Evolutionary conservation across 306 rosid species (phyloP).

Genomic region (Urtica urens): DNA sequence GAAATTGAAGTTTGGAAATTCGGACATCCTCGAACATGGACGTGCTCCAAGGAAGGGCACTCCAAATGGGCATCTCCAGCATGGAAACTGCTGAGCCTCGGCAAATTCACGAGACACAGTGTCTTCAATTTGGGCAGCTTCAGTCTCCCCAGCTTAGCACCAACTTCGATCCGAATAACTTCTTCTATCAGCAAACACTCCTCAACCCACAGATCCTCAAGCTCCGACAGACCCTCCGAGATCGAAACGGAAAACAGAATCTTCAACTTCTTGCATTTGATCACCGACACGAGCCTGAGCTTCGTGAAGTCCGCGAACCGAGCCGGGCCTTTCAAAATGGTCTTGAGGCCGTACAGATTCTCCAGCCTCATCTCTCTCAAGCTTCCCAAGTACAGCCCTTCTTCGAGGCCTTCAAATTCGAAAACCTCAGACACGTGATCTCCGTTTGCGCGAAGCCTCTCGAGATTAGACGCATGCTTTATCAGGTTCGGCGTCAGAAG

Average conservation of each 20-base stretch:
- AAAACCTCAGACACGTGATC: neutral
- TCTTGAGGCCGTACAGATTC: neutral
- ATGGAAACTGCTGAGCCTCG: neutral
- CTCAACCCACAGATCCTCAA: conserved; percentile 1
- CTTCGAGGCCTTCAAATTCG: neutral
- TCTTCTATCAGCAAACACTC: neutral
- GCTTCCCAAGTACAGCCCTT: neutral
- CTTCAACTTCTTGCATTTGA: neutral
- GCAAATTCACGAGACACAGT: neutral
- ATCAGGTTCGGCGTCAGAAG: conserved; percentile 7
- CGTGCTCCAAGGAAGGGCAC: conserved; percentile 7
- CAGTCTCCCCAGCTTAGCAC: neutral
- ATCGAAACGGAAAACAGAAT: neutral
- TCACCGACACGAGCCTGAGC: neutral
- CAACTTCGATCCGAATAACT: neutral
- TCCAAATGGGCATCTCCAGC: neutral
- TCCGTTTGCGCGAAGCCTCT: neutral
- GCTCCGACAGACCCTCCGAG: neutral
- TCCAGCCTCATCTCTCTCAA: neutral
- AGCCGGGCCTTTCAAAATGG: neutral
- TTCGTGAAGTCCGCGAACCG: neutral
- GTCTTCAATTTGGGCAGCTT: neutral
- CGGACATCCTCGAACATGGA: conserved; percentile 2
- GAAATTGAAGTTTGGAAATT: neutral
- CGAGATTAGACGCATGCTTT: neutral